These are phyloP conservation scores for Thelonectria rubi DNA, from an alignment of 2,329 filamentous ascomycete species.

Conservation along the genomic window DNA sequence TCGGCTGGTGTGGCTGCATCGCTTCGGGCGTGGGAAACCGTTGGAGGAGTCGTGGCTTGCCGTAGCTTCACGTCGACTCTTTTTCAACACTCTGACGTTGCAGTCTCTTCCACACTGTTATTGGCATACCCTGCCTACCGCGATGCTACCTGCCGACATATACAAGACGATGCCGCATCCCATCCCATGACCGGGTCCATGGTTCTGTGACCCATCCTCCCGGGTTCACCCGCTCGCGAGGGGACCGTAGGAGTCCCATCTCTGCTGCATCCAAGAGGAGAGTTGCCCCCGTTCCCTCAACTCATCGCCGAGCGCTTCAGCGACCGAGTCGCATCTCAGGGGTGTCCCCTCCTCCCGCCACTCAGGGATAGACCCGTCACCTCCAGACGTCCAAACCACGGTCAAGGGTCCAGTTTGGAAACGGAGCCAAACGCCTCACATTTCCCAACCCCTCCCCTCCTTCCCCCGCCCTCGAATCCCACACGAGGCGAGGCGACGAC, in stretches of 20 bases:
- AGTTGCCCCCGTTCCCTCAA: conserved; percentile 13
- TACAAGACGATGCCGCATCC: background rate
- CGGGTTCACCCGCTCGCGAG: conserved; percentile 17
- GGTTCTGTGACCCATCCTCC: conserved; percentile 2
- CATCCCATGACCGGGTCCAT: conserved; percentile 6
- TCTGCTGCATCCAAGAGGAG: conserved; percentile 20
- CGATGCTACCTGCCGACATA: conserved; percentile 4
- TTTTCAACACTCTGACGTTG: conserved; percentile 6
- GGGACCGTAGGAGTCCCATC: conserved; percentile 17
- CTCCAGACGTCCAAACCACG: conserved; percentile 18
- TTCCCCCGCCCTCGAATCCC: conserved; percentile 19
- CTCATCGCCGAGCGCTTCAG: conserved; percentile 10
- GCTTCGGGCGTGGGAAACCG: background rate
- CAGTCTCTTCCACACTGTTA: background rate
- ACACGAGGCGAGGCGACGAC: conserved; percentile 9
- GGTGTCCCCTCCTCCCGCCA: conserved; percentile 27
- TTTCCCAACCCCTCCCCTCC: conserved; percentile 30
- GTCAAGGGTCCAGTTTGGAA: conserved; percentile 19
- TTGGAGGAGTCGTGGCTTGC: conserved; percentile 3
- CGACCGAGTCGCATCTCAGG: conserved; percentile 18
- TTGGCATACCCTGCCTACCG: background rate
- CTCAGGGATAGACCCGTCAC: conserved; percentile 18
- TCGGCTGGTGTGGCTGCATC: conserved; percentile 19
- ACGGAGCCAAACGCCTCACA: conserved; percentile 16
- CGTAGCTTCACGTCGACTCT: conserved; percentile 10